phyloP scores from a whole-genome alignment of 169 alveolate species.

The Miamiensis avidus region DNA sequence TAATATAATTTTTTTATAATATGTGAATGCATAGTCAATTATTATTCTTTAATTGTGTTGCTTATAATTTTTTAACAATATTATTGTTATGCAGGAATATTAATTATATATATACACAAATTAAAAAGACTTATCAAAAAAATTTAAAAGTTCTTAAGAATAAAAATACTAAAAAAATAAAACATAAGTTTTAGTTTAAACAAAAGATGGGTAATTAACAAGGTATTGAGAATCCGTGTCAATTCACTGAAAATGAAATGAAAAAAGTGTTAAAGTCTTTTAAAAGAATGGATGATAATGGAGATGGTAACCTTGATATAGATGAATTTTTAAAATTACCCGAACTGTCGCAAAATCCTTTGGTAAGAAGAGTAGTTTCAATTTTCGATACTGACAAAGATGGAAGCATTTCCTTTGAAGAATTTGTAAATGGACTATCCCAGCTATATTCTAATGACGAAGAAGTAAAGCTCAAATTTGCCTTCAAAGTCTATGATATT shows the following conservation, averaged over 20 bases:
- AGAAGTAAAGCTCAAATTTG: conserved; percentile 93
- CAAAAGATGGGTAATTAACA: conserved; percentile 44
- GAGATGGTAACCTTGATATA: conserved; percentile 94
- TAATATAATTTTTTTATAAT: too few relatives aligned
- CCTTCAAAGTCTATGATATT: conserved; percentile 96
- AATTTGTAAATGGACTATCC: conserved; percentile 94
- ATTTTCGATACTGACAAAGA: conserved; percentile 95
- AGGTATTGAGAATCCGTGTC: conserved; percentile 47
- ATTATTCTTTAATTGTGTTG: too few relatives aligned
- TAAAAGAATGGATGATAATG: conserved; percentile 91
- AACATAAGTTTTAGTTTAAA: neutral
- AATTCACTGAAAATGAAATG: conserved; percentile 91
- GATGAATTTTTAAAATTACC: conserved; percentile 96
- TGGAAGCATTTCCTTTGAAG: conserved; percentile 96
- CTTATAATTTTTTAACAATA: too few relatives aligned
- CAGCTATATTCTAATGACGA: conserved; percentile 87
- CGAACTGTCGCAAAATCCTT: conserved; percentile 95
- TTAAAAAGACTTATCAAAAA: neutral
- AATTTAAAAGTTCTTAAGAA: too few relatives aligned
- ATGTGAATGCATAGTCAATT: too few relatives aligned
- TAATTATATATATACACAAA: too few relatives aligned
- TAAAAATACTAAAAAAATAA: too few relatives aligned
- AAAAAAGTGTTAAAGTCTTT: conserved; percentile 92
- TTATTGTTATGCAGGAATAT: neutral
- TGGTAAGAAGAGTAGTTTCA: conserved; percentile 94